Evolutionary conservation across 2,329 filamentous ascomycete species (phyloP).

Genomic region (Penicillium polonicum): DNA sequence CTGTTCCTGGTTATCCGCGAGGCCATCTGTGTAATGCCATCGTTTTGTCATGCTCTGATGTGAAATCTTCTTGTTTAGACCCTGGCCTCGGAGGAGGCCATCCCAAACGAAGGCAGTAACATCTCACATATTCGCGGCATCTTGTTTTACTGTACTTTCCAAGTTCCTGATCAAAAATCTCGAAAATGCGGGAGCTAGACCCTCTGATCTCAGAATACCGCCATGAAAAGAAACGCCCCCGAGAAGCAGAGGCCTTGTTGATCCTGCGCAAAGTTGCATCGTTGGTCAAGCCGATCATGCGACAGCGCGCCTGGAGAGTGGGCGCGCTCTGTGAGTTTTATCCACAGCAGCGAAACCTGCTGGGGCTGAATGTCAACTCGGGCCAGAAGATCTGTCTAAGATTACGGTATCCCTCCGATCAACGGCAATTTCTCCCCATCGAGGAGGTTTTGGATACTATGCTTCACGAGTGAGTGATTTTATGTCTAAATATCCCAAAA

Average conservation of each 20-base stretch:
- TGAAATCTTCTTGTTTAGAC: background rate
- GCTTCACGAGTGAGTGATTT: slow-evolving; percentile 69
- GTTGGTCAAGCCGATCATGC: slow-evolving; percentile 92
- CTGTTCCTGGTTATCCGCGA: background rate
- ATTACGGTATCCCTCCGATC: slow-evolving; percentile 72
- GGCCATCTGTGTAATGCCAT: background rate
- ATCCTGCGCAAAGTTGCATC: slow-evolving; percentile 79
- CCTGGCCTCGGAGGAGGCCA: slow-evolving; percentile 7
- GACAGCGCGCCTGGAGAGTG: slow-evolving; percentile 78
- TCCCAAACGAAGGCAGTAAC: background rate
- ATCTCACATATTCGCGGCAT: background rate
- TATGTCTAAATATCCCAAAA: background rate
- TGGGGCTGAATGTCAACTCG: slow-evolving; percentile 77
- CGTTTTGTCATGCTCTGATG: slow-evolving; percentile 4
- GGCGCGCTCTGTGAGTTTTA: slow-evolving; percentile 80
- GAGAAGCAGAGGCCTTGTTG: slow-evolving; percentile 54
- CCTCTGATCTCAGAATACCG: slow-evolving; percentile 52
- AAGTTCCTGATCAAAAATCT: background rate
- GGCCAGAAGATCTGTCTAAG: slow-evolving; percentile 80
- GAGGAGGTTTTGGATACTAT: slow-evolving; percentile 85
- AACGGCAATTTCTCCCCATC: slow-evolving; percentile 72
- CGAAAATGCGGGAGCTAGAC: slow-evolving; percentile 47
- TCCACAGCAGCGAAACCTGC: slow-evolving; percentile 68
- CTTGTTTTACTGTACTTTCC: background rate
- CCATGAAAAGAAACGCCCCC: slow-evolving; percentile 51